These are phyloP conservation scores for Camellia japonica DNA, from an alignment of 148 eudicot genomes.

Conservation along the genomic window DNA sequence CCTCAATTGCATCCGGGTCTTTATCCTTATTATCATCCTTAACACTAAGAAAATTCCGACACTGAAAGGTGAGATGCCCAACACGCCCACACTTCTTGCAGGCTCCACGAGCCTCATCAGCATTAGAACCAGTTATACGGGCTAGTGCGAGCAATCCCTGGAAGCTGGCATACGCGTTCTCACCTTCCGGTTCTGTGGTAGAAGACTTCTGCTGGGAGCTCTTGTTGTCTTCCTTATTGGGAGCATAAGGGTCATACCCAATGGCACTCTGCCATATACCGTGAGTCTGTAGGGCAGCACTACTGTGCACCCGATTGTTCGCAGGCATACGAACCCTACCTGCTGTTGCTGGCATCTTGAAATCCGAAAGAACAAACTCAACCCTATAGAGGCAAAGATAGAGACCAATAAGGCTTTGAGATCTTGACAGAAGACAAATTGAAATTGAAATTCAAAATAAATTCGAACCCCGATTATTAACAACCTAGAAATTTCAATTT, in stretches of 20 bases:
- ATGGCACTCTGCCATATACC: slow-evolving; percentile 97
- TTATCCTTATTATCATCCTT: slow-evolving; percentile 65
- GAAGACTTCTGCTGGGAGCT: slow-evolving; percentile 39
- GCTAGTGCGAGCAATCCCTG: slow-evolving; percentile 91
- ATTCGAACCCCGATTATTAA: background rate
- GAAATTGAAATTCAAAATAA: background rate
- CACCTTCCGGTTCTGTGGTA: slow-evolving; percentile 50
- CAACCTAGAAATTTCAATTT: background rate
- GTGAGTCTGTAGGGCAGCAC: slow-evolving; percentile 97
- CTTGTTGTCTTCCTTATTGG: slow-evolving; percentile 71
- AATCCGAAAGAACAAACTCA: slow-evolving; percentile 20
- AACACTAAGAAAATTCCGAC: slow-evolving; percentile 80
- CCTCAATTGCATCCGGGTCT: slow-evolving; percentile 54
- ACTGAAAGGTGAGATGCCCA: slow-evolving; percentile 88
- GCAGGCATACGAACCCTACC: slow-evolving; percentile 99
- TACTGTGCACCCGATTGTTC: slow-evolving; percentile 93
- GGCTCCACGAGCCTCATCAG: slow-evolving; percentile 88
- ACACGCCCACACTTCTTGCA: slow-evolving; percentile 98
- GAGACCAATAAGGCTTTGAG: background rate
- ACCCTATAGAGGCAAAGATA: background rate
- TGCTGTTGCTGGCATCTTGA: slow-evolving; percentile 98
- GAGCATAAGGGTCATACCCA: slow-evolving; percentile 95
- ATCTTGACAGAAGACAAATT: background rate
- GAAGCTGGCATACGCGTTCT: slow-evolving; percentile 78
- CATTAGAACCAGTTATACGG: slow-evolving; percentile 58